Evolutionary conservation across 257 asterid species (phyloP).

Genomic region (Mitragyna speciosa): DNA sequence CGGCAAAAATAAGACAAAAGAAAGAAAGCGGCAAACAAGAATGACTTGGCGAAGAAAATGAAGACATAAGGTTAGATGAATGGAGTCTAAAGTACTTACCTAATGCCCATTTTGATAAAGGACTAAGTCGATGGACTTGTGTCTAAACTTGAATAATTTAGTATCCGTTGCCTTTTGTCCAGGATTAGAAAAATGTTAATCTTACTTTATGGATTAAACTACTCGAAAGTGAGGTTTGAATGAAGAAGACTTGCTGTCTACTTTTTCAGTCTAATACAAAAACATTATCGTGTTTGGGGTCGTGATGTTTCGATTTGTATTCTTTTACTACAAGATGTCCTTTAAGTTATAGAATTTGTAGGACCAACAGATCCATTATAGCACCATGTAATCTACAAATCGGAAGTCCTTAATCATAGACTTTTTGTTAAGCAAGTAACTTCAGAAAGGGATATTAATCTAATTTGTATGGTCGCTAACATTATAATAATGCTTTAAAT

Average conservation of each 20-base stretch:
- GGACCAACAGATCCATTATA: constrained; percentile 14
- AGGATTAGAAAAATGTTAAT: background rate
- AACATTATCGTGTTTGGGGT: background rate
- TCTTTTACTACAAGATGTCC: background rate
- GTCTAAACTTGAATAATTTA: background rate
- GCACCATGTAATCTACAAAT: background rate
- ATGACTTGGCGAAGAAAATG: background rate
- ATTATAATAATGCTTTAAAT: constrained; percentile 1
- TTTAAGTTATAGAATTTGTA: constrained; percentile 3
- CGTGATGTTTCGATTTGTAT: background rate
- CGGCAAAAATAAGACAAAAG: too few relatives aligned
- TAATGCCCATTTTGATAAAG: background rate
- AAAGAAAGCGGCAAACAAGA: background rate
- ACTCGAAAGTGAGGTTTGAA: background rate
- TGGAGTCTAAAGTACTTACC: background rate
- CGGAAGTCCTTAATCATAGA: background rate
- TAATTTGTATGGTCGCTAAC: constrained; percentile 1
- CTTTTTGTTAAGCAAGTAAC: constrained; percentile 11
- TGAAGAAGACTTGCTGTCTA: background rate
- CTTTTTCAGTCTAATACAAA: background rate
- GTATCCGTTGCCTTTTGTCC: background rate
- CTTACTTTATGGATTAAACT: background rate
- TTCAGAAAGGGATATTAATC: constrained; percentile 9
- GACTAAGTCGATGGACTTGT: background rate
- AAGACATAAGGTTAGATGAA: background rate